phyloP scores from a whole-genome alignment of 1,139 yeast genomes.

The Scheffersomyces titani region DNA sequence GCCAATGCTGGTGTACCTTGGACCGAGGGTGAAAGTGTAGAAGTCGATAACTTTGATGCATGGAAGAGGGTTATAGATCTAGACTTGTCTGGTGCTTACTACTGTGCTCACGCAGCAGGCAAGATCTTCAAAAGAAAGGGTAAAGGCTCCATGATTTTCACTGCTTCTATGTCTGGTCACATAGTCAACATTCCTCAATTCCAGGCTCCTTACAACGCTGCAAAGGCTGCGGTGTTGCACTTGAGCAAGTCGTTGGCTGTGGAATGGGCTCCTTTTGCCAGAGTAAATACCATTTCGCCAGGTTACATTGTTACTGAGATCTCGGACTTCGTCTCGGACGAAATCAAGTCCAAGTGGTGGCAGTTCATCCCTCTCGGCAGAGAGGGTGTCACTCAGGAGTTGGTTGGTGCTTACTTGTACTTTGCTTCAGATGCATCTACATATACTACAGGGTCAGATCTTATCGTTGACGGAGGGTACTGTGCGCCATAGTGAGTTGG shows the following conservation, averaged over 20 bases:
- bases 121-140: constrained; percentile 68
- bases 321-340: constrained; percentile 56
- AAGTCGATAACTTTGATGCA: constrained; percentile 19
- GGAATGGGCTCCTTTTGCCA: constrained; percentile 80
- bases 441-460: constrained; percentile 81
- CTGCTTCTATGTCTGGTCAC: constrained; percentile 86
- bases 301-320: constrained; percentile 76
- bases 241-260: constrained; percentile 75
- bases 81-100: constrained; percentile 25
- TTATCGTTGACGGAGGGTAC: constrained; percentile 89
- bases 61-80: constrained; percentile 21
- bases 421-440: constrained; percentile 80
- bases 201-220: constrained; percentile 82
- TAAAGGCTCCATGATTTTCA: constrained; percentile 69
- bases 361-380: constrained; percentile 72
- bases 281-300: constrained; percentile 80
- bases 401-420: constrained; percentile 80
- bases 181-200: constrained; percentile 83
- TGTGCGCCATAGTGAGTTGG: constrained; percentile 32
- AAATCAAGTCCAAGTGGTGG: constrained; percentile 59
- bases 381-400: constrained; percentile 78
- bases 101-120: constrained; percentile 60
- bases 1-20: constrained; percentile 93
- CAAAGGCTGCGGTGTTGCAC: constrained; percentile 85
- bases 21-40: constrained; percentile 51